Evolutionary conservation across 306 rosid species (phyloP).

Genomic region (Acacia confusa): DNA sequence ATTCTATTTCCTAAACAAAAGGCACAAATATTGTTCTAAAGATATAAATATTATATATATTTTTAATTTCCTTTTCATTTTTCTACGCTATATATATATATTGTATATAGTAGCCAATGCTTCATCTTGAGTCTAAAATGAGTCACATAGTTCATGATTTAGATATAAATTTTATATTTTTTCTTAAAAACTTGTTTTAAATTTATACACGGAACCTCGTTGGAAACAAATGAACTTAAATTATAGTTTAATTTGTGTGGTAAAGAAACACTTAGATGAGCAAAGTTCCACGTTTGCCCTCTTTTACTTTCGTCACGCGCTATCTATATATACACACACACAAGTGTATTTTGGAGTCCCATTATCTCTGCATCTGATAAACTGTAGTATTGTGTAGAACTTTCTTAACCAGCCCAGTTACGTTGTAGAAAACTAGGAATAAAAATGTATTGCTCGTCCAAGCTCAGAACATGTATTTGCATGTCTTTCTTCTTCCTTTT

Average conservation of each 20-base stretch:
- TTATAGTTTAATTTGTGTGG: neutral
- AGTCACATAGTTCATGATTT: no score
- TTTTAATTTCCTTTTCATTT: no score
- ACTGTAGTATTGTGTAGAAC: neutral
- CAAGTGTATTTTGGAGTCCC: conserved; percentile 17
- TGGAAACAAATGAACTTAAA: neutral
- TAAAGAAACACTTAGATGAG: neutral
- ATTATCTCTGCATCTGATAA: neutral
- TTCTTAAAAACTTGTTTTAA: no score
- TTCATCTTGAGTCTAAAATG: neutral
- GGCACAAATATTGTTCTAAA: no score
- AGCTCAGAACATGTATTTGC: conserved; percentile 41
- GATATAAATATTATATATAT: no score
- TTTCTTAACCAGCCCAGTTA: conserved; percentile 1
- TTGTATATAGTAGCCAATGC: no score
- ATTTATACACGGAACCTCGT: neutral
- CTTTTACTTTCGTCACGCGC: neutral
- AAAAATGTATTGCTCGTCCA: conserved; percentile 43
- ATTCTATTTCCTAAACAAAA: no score
- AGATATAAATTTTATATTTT: no score
- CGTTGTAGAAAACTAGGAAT: conserved; percentile 21
- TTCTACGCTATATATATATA: no score
- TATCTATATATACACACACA: conserved; percentile 29
- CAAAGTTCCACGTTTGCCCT: neutral
- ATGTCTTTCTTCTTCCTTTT: conserved; percentile 33